These are phyloP conservation scores for Trichoderma asperelloides DNA, from an alignment of 495 filamentous ascomycete species.

Conservation along the genomic window DNA sequence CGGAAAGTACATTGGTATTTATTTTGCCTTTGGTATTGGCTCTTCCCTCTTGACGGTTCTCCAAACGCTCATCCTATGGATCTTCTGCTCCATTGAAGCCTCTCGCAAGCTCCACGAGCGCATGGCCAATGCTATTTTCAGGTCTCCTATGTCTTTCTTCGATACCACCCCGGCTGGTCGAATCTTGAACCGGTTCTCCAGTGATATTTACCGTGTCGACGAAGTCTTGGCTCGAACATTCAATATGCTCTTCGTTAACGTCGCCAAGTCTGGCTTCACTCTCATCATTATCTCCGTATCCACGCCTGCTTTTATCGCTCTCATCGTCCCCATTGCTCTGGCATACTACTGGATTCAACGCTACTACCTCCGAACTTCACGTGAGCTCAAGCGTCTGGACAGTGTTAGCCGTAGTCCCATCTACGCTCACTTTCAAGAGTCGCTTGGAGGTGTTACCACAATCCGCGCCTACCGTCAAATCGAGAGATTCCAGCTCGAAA, in stretches of 20 bases:
- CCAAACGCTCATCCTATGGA: slow-evolving; percentile 95
- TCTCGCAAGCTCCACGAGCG: slow-evolving; percentile 93
- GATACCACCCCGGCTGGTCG: slow-evolving; percentile 96
- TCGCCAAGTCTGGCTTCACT: slow-evolving; percentile 76
- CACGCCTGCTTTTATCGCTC: slow-evolving; percentile 69
- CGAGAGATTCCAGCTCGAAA: slow-evolving; percentile 78
- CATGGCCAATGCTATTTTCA: slow-evolving; percentile 97
- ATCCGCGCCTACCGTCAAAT: slow-evolving; percentile 94
- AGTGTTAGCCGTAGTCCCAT: slow-evolving; percentile 93
- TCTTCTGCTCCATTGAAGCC: slow-evolving; percentile 98
- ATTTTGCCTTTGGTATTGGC: slow-evolving; percentile 90
- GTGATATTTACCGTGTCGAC: slow-evolving; percentile 92
- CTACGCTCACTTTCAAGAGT: slow-evolving; percentile 98
- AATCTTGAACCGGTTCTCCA: slow-evolving; percentile 95
- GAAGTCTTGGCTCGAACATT: slow-evolving; percentile 89
- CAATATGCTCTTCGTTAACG: slow-evolving; percentile 90
- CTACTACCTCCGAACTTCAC: slow-evolving; percentile 93
- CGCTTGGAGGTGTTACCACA: slow-evolving; percentile 88
- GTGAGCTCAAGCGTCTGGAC: slow-evolving; percentile 92
- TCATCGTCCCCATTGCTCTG: slow-evolving; percentile 71
- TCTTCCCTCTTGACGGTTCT: slow-evolving; percentile 75
- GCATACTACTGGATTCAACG: slow-evolving; percentile 92
- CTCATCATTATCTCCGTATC: slow-evolving; percentile 73
- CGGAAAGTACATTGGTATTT: slow-evolving; percentile 88
- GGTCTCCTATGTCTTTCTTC: slow-evolving; percentile 98